Percentiles rank a stretch among this genome's conserved stretches.
Evolutionary conservation across 257 asterid species (phyloP).

Genomic region (Salvia miltiorrhiza): DNA sequence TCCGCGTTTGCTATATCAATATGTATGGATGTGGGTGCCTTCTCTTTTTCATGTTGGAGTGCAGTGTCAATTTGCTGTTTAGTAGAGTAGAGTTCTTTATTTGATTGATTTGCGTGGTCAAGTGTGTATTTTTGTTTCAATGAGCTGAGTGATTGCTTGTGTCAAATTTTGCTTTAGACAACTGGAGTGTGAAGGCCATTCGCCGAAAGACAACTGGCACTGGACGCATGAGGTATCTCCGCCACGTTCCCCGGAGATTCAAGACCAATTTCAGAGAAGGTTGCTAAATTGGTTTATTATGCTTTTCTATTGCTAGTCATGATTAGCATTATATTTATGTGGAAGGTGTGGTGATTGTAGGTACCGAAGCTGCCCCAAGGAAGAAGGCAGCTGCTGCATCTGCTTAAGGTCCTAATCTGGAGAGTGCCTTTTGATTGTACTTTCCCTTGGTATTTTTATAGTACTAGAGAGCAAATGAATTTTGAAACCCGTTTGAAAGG

Average conservation of each 20-base stretch:
- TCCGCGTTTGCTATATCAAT: background rate
- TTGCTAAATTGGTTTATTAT: background rate
- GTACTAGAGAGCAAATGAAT: constrained; percentile 26
- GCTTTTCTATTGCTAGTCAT: background rate
- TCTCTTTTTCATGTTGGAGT: background rate
- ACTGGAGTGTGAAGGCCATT: constrained; percentile 78
- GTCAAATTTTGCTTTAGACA: constrained; percentile 31
- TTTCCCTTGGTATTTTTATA: constrained; percentile 21
- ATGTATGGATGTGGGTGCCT: background rate
- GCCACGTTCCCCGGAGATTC: constrained; percentile 69
- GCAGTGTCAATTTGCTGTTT: background rate
- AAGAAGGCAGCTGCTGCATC: constrained; percentile 68
- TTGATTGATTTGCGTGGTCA: background rate
- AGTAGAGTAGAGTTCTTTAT: background rate
- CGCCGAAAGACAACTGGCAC: constrained; percentile 73
- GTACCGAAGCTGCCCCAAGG: constrained; percentile 95
- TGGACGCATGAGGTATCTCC: constrained; percentile 77
- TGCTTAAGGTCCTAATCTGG: constrained; percentile 33
- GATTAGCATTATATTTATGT: background rate
- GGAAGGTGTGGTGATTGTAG: constrained; percentile 24
- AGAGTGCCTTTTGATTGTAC: constrained; percentile 24
- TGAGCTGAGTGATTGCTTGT: background rate
- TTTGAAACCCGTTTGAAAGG: constrained; percentile 29
- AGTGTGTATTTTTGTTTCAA: background rate
- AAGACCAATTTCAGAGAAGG: constrained; percentile 80